Percentiles rank a stretch among this genome's conserved stretches.
phyloP scores from a whole-genome alignment of 352 stramenopile genomes.

The Aphanomyces invadans region DNA sequence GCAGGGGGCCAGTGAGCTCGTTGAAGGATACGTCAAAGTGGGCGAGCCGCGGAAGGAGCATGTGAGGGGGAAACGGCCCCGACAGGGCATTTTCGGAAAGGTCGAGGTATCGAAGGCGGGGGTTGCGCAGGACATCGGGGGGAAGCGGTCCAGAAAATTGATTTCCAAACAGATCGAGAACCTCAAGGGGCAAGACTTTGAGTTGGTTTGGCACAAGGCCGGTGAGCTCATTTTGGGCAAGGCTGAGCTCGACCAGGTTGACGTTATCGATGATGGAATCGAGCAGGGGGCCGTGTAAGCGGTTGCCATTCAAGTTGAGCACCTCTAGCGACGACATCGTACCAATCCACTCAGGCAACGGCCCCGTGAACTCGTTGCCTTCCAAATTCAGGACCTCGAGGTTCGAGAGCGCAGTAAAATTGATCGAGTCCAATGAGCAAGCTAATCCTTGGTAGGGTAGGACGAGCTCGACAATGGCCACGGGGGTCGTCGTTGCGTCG shows the following conservation, averaged over 20 bases:
- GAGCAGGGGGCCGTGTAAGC: neutral
- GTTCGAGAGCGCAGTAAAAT: slow-evolving; percentile 1
- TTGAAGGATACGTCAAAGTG: slow-evolving; percentile 8
- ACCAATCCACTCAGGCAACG: neutral
- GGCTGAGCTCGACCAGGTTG: slow-evolving; percentile 12
- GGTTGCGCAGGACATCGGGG: neutral
- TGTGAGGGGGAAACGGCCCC: neutral
- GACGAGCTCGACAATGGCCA: neutral
- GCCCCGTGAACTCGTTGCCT: slow-evolving; percentile 3
- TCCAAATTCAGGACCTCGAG: slow-evolving; percentile 3
- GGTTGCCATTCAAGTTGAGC: slow-evolving; percentile 10
- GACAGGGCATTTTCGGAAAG: slow-evolving; percentile 3
- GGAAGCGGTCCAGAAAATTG: neutral
- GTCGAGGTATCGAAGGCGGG: slow-evolving; percentile 9
- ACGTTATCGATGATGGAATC: neutral
- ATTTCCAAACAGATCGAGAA: slow-evolving; percentile 13
- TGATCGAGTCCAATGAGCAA: neutral
- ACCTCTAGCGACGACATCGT: slow-evolving; percentile 6
- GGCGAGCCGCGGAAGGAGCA: neutral
- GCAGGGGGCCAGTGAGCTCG: slow-evolving; percentile 6
- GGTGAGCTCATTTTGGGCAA: neutral
- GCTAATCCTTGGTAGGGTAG: slow-evolving; percentile 12
- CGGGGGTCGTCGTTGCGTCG: slow-evolving; percentile 8
- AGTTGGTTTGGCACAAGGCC: neutral
- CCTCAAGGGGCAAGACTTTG: neutral